Evolutionary conservation across 495 filamentous ascomycete genomes (phyloP), one percentile per base, ranked within the genome.

Genomic region (Penicillium coprophilum): DNA sequence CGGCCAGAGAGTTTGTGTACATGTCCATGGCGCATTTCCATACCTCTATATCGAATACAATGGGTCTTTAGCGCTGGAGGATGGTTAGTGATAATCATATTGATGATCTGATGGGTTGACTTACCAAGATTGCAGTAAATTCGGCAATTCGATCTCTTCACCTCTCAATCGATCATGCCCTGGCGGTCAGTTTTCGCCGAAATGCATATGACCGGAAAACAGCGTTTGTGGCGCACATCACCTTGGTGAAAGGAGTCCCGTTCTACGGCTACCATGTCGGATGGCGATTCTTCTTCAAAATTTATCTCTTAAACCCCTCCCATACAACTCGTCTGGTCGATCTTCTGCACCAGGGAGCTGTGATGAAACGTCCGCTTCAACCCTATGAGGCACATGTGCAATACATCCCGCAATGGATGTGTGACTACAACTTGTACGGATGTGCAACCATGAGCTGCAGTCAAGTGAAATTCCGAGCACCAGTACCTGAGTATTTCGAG

Each of bases 181-280:
- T 97, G 60, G 88, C 89, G 8, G 76, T 89, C 51, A 90, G 85
- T 68, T 96, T 91, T 68, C 83, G 88, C 28, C 82, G 84, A n/a
- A 87, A 92, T 71, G 75, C 79, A 19, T 80, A 85, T 45, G 85
- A 89, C 57, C 80, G 79, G 34, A 86, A 85, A 50, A 75, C 81
- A 19, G 79, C 78, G 31, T 96, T 86, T 68, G 92, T 98, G 43
- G 93, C 90, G 7, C 87, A 93, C 63, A 90, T 98, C 63, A 90
- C 87, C 15, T 77, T 97, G 1, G 87, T 96, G 56, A 97, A 98
- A 71, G 94, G 92, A 9, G 79, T 94, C 17, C 95, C 94, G 1
- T 98, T 96, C 73, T 97, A 94, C 68, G 94, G 94, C 17, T 97
- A 89, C 66, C 80, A 95, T 74, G 90, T 96, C 36, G 94, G 94